Base-by-base conservation (phyloP, 495 filamentous ascomycete species). In the Penicillium paradoxum region DNA sequence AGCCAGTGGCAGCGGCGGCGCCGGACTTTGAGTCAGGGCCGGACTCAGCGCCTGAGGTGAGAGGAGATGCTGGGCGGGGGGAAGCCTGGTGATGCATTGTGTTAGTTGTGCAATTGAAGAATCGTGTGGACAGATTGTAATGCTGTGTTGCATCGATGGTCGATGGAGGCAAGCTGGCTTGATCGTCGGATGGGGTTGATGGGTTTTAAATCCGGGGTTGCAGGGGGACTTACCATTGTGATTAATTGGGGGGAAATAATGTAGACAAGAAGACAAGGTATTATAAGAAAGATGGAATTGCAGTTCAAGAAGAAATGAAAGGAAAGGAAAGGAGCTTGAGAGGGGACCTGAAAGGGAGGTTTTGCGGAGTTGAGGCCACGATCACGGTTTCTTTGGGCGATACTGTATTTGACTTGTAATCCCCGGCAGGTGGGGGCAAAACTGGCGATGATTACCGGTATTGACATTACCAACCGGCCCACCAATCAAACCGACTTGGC, bases 21-120 rank as follows among this genome's bases (percentile, higher is more conserved):
- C 90, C 88, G 54, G 90, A 90, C 63, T 76, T 76, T 60, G 70
- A 69, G 53, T 77, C 74, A 22, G 74, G 63, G 58, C 74, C 74
- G 27, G 74, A 78, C 57, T 78, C 74, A 48, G 74, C 70, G 49
- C 74, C 73, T 25, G 74, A 78, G 56, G 74, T 74, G 56, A 78
- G 53, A 56, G 74, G 74, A 33, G 74, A 78, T 45, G 73, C 63
- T 60, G 74, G 71, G 64, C 74, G 74, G 46, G 72, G 70, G 52
- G 73, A 74, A 41, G 74, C 67, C 74, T 78, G 32, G 19, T 38
- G 30, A 17, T 37, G 36, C 21, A 49, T 36, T 38, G 25, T 49
- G 50, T 34, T 54, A 57, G 29, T 40, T 40, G 11, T 21, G 53
- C 33, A 56, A 59, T 53, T 48, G 52, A 42, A 22, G 34, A 19